Evolutionary conservation across 257 asterid genomes (phyloP).

Genomic region (Solanum chmielewskii): DNA sequence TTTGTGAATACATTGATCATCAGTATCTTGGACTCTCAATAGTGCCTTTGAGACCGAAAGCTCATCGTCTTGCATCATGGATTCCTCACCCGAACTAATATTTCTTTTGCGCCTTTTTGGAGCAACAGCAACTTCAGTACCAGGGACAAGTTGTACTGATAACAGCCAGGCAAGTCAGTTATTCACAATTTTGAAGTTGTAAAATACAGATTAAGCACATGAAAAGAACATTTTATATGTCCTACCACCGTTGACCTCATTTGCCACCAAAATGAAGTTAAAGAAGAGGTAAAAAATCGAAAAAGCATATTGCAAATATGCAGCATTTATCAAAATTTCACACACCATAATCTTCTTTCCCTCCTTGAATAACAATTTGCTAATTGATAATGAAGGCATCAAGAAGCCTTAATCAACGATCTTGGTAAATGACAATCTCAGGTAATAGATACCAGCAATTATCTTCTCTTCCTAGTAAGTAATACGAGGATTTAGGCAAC

Average conservation of each 20-base stretch:
- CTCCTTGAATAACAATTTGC: neutral
- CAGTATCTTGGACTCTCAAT: conserved; percentile 69
- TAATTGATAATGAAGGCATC: neutral
- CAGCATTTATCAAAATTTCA: neutral
- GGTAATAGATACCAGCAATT: neutral
- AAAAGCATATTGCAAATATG: neutral
- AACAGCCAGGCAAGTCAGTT: conserved; percentile 24
- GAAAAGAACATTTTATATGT: neutral
- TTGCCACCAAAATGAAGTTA: neutral
- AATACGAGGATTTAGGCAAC: neutral
- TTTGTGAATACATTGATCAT: conserved; percentile 30
- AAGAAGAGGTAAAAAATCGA: neutral
- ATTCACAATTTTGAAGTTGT: neutral
- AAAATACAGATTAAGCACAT: neutral
- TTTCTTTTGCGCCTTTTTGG: conserved; percentile 74
- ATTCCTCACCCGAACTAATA: conserved; percentile 14
- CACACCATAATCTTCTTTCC: neutral
- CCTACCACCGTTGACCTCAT: neutral
- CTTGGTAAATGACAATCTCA: neutral
- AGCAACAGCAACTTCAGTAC: conserved; percentile 91
- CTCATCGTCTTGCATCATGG: conserved; percentile 26
- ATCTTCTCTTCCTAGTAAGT: neutral
- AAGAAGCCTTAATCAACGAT: neutral
- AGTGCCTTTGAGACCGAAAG: conserved; percentile 40
- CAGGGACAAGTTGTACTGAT: conserved; percentile 93